Base-by-base conservation (phyloP, 2,329 filamentous ascomycete species). In the Canariomyces notabilis region DNA sequence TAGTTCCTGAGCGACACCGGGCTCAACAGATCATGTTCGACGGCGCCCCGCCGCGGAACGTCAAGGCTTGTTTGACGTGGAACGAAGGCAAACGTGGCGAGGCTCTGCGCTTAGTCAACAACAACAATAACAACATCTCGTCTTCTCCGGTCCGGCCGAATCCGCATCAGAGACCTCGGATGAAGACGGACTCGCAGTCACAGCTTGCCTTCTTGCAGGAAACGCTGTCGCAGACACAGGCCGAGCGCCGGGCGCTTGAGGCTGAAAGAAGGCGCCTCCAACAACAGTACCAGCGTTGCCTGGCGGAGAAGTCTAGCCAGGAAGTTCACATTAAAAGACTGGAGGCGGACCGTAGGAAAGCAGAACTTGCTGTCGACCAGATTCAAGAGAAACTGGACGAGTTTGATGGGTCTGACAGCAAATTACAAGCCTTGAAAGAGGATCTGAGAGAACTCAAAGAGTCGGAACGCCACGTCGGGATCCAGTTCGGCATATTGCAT, bases 121-220 rank as follows among this genome's bases (percentile, higher is more conserved):
- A 68, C 14, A 64, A 59, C 7, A 66, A n/a, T n/a, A n/a, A 68
- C 12, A 64, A 63, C n/a, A 53, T 63, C 19, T 53, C 49, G 31
- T 63, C 63, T 6, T 44, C 58, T 7, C 62, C 75, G 48, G 49
- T 74, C 5, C 53, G 69, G 5, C 63, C 71, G 6, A 73, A 75
- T 14, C 80, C 70, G 54, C 64, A 60, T 1, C 72, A 76, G 32
- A 68, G 67, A 8, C 73, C 85, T 19, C 80, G 89, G n/a, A 94
- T 95, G 81, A 85, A 84, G 59, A 83, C 86, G 1, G 87, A 95
- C 60, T 72, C 79, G 20, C 83, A 79, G 46, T 77, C 77, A 15
- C 85, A 88, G 58, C 75, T 90, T 33, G 60, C 63, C 6, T 65
- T 76, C 12, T 71, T 76, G 36, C 67, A 68, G 47, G 72, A 79